These are phyloP conservation scores for Mollisiaceae sp. DNA, from an alignment of 2,329 filamentous ascomycete genomes.

Conservation along the genomic window DNA sequence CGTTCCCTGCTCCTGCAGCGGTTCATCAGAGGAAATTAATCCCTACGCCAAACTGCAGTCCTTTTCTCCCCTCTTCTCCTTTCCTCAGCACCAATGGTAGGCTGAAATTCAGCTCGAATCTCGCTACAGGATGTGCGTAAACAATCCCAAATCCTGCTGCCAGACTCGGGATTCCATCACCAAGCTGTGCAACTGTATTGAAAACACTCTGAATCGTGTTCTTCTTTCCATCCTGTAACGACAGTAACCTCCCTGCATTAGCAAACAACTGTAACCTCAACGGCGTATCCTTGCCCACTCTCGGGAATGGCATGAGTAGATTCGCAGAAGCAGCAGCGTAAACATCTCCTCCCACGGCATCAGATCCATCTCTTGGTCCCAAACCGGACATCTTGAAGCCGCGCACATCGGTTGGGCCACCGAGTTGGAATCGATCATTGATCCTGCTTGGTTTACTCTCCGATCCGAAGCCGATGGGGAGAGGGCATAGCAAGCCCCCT, in stretches of 20 bases:
- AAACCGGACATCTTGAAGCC: conserved; percentile 91
- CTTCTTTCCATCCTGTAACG: conserved; percentile 60
- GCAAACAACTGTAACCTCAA: conserved; percentile 88
- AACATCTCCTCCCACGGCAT: conserved; percentile 89
- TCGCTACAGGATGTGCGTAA: conserved; percentile 90
- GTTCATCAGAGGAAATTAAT: conserved; percentile 80
- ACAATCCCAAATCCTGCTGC: conserved; percentile 89
- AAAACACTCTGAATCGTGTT: conserved; percentile 44
- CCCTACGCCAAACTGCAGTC: conserved; percentile 92
- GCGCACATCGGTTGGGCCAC: conserved; percentile 91
- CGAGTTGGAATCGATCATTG: conserved; percentile 94
- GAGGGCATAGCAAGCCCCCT: conserved; percentile 81
- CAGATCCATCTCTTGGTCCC: conserved; percentile 82
- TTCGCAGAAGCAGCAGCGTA: conserved; percentile 90
- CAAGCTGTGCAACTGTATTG: conserved; percentile 71
- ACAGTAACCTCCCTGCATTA: conserved; percentile 85
- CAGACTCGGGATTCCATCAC: conserved; percentile 78
- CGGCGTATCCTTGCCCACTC: conserved; percentile 80
- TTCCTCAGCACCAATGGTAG: conserved; percentile 80
- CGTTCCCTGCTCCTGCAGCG: not conserved
- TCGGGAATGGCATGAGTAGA: conserved; percentile 82
- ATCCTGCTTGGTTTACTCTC: conserved; percentile 73
- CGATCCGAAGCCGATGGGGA: conserved; percentile 65
- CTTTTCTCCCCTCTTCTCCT: conserved; percentile 89
- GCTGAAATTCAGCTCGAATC: conserved; percentile 96